Evolutionary conservation across 2,329 filamentous ascomycete species (phyloP).

Genomic region (Fusarium graminum): DNA sequence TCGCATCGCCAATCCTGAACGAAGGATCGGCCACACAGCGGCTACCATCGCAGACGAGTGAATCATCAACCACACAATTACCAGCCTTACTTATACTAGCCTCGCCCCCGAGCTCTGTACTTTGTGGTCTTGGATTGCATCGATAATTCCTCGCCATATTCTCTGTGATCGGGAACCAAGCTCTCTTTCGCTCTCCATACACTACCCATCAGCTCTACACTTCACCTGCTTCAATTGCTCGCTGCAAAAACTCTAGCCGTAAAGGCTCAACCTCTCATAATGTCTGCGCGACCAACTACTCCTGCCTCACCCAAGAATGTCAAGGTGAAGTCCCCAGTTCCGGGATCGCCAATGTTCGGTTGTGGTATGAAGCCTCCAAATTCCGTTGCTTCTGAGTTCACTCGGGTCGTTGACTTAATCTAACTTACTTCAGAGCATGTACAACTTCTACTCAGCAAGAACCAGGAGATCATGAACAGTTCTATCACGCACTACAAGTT

Average conservation of each 20-base stretch:
- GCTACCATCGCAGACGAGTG: conserved; percentile 3
- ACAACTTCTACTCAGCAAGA: conserved; percentile 72
- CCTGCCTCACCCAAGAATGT: conserved; percentile 68
- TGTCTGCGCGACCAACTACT: conserved; percentile 63
- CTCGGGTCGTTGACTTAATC: conserved; percentile 28
- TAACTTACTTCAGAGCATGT: conserved; percentile 73
- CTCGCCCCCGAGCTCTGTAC: background rate
- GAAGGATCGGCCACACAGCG: conserved; percentile 9
- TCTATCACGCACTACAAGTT: conserved; percentile 79
- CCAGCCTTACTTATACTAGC: too few species aligned
- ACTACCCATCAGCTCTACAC: conserved; percentile 4
- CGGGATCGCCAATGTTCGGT: conserved; percentile 72
- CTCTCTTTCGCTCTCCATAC: conserved; percentile 9
- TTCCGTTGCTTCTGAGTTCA: conserved; percentile 7
- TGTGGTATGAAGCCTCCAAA: conserved; percentile 65
- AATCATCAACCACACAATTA: conserved; percentile 7
- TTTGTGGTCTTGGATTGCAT: background rate
- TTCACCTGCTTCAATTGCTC: conserved; percentile 7
- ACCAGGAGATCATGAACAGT: conserved; percentile 73
- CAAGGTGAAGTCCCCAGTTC: conserved; percentile 70
- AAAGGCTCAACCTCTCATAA: conserved; percentile 44
- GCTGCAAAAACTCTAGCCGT: conserved; percentile 6
- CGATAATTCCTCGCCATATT: conserved; percentile 1
- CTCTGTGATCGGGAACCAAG: conserved; percentile 12
- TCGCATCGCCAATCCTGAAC: conserved; percentile 10